Base-by-base conservation (phyloP, 2,329 filamentous ascomycete genomes). In the Plectosphaerella cucumerina region DNA sequence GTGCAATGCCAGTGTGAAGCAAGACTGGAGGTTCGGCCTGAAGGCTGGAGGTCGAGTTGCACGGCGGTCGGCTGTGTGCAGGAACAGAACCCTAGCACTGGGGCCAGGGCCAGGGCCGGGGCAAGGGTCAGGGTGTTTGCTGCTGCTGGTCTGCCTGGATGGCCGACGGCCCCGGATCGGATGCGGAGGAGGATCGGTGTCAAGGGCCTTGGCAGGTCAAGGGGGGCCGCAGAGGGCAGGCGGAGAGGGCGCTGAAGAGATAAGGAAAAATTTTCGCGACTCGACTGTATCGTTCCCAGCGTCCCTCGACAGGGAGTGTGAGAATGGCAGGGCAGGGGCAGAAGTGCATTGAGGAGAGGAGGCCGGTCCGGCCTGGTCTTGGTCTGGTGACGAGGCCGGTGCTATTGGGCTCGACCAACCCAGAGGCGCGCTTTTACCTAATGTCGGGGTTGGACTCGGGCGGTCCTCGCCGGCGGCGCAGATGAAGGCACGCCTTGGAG, bases 221-320 rank as follows among this genome's bases (percentile, higher is more conserved):
- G 17, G n/a, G n/a, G n/a, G 15, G 11, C n/a, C 26, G 12, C 26
- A 3, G n/a, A 42, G 39, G 39, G 39, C 6, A 20, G 39, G 39
- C 17, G 39, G 39, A 18, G 39, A 20, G 26, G 31, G 15, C 22
- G 33, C 18, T 34, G 33, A 35, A 55, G 47, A 56, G 54, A 56
- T 55, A 53, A 56, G 53, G 50, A 53, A 56, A 56, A 55, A 0
- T 56, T 56, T 56, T 53, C 45, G 34, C 12, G 22, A 17, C 17
- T 17, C 17, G 6, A 18, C n/a, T n/a, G n/a, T n/a, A n/a, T n/a
- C n/a, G n/a, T 6, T 8, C n/a, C 39, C 18, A 6, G n/a, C 9
- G 17, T 42, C 39, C n/a, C n/a, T n/a, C n/a, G n/a, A n/a, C n/a
- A n/a, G n/a, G n/a, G n/a, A n/a, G n/a, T n/a, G n/a, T n/a, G n/a